Percentiles rank a stretch among this genome's conserved stretches.
phyloP scores from a whole-genome alignment of 2,329 filamentous ascomycete genomes.

The Pseudocercospora fuligena region DNA sequence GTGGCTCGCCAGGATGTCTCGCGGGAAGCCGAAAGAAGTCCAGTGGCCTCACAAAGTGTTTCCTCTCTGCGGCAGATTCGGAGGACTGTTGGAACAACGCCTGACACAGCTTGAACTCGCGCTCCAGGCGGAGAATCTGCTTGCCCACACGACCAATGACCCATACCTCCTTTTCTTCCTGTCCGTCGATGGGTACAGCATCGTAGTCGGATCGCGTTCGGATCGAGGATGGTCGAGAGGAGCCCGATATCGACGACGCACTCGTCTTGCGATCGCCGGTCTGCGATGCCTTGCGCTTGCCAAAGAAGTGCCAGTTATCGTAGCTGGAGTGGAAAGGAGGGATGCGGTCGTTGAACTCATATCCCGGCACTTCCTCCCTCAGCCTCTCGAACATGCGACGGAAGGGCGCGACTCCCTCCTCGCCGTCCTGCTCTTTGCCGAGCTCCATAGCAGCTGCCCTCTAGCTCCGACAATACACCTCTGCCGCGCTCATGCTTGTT shows the following conservation, averaged over 20 bases:
- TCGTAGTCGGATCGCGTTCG: constrained; percentile 37
- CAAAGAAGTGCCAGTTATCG: constrained; percentile 76
- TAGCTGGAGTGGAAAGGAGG: constrained; percentile 65
- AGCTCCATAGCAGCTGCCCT: constrained; percentile 11
- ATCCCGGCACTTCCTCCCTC: constrained; percentile 40
- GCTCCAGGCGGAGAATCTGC: constrained; percentile 81
- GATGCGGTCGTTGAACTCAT: constrained; percentile 45
- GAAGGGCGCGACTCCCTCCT: constrained; percentile 26
- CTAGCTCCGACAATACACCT: neutral
- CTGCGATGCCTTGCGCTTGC: constrained; percentile 39
- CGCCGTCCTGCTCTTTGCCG: constrained; percentile 22
- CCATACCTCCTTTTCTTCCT: constrained; percentile 44
- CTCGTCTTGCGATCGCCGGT: constrained; percentile 36
- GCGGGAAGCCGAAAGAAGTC: constrained; percentile 75
- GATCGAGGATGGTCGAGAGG: constrained; percentile 32
- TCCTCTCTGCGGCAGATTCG: constrained; percentile 56
- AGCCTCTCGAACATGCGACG: constrained; percentile 42
- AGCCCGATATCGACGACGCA: constrained; percentile 46
- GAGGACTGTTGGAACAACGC: constrained; percentile 58
- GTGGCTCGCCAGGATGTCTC: constrained; percentile 69
- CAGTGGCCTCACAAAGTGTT: constrained; percentile 79
- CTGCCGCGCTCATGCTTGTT: constrained; percentile 12
- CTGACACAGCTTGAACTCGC: constrained; percentile 83
- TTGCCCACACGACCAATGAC: constrained; percentile 83
- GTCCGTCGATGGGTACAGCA: constrained; percentile 31